These are phyloP conservation scores for Claviceps quebecensis DNA, from an alignment of 2,329 filamentous ascomycete genomes.

Conservation along the genomic window DNA sequence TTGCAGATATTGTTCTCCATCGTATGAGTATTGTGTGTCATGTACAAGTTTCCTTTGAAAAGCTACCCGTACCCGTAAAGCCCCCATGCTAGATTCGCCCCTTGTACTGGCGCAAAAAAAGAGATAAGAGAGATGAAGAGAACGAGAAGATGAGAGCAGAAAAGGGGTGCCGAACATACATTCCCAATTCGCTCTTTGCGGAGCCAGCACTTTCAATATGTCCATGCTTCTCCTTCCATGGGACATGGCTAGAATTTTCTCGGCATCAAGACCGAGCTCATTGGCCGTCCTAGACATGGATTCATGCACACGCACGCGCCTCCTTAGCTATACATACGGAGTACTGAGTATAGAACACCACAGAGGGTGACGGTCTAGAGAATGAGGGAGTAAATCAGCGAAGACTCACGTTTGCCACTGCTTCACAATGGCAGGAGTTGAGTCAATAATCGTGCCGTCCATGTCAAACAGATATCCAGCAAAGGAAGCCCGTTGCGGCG, in stretches of 20 bases:
- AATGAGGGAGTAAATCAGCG: background rate
- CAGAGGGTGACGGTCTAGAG: too few species aligned
- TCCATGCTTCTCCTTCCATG: conserved; percentile 88
- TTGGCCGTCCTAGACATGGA: conserved; percentile 48
- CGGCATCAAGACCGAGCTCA: conserved; percentile 74
- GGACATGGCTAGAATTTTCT: conserved; percentile 74
- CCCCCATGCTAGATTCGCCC: too few species aligned
- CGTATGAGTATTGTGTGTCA: too few species aligned
- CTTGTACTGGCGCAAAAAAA: too few species aligned
- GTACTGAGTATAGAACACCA: background rate
- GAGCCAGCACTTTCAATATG: conserved; percentile 62
- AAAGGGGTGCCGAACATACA: conserved; percentile 42
- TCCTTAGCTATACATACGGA: background rate
- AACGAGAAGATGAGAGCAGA: background rate
- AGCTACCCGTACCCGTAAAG: too few species aligned
- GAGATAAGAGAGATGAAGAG: too few species aligned
- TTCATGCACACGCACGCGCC: background rate
- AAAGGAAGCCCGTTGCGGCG: conserved; percentile 33
- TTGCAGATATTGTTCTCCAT: too few species aligned
- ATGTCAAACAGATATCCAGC: conserved; percentile 56
- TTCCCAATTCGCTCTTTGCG: conserved; percentile 82
- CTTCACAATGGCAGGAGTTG: conserved; percentile 61
- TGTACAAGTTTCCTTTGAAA: too few species aligned
- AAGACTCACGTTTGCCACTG: conserved; percentile 54
- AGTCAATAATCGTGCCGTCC: conserved; percentile 76